Base-by-base conservation (phyloP, 2,329 filamentous ascomycete genomes). In the Aureobasidium sp. region DNA sequence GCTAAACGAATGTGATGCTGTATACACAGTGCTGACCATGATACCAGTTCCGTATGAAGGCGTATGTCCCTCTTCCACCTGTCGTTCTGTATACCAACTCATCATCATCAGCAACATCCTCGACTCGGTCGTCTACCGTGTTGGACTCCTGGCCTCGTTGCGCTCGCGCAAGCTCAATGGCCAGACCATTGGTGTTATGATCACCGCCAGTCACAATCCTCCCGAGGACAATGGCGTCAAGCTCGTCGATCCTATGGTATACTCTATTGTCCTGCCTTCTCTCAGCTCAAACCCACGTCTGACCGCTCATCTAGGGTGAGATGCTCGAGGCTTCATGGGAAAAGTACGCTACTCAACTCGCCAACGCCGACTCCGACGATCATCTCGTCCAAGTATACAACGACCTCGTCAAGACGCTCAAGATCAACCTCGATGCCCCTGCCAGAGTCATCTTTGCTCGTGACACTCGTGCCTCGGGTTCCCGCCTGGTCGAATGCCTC, bases 261-360 rank as follows among this genome's bases (percentile, higher is more conserved):
- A 62, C 62, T 58, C 14, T 10, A 54, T 32, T 29, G 14, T 16
- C 14, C 49, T 2, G 34, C 14, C 25, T 30, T 8, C 16, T 16
- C 3, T 11, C 16, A 6, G 16, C 14, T 21, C 10, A 14, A 5
- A 37, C 30, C n/a, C 21, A 25, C 21, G 62, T 72, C 62, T 74
- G 59, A n/a, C 21, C 4, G 25, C 39, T 25, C 16, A 5, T 32
- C 8, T 66, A 85, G 83, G 93, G 94, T 66, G 94, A 97, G 75
- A 97, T 97, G 94, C 83, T 96, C 54, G 91, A 95, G 83, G 79
- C 83, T 75, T 89, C 93, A 64, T 99, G 94, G 94, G 94, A 99
- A 78, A 80, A 81, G 41, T 87, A 92, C 74, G 91, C 92, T 59
- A 97, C 94, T 41, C 83, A 83, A 69, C 86, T 99, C 65, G 92